phyloP scores from a whole-genome alignment of 2,329 filamentous ascomycete species.

The Hymenoscyphus repandus region DNA sequence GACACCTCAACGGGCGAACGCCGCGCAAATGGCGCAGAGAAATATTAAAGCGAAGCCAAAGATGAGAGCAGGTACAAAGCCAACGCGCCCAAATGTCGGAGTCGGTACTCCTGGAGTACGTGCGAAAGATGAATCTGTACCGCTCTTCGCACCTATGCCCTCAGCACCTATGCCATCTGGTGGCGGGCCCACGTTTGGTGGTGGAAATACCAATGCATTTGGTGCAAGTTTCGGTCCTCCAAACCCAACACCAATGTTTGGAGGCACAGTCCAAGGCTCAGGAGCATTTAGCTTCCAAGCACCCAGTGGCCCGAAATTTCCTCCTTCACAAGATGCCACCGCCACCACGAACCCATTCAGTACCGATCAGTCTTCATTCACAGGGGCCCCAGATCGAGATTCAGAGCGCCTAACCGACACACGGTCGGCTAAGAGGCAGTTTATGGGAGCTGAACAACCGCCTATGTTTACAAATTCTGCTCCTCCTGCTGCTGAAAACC shows the following conservation, averaged over 20 bases:
- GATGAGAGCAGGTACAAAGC: conserved; percentile 5
- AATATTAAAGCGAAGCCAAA: conserved; percentile 26
- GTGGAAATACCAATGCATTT: not conserved
- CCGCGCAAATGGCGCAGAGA: conserved; percentile 30
- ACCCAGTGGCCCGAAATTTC: conserved; percentile 13
- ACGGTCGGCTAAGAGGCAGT: conserved; percentile 20
- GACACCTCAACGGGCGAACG: conserved; percentile 24
- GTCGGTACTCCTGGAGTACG: not conserved
- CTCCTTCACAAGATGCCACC: conserved; percentile 11
- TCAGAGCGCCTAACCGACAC: conserved; percentile 12
- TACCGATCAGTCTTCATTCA: not conserved
- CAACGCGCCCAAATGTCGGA: not conserved
- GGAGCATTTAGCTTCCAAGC: conserved; percentile 27
- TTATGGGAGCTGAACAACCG: conserved; percentile 8
- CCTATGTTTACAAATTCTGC: not conserved
- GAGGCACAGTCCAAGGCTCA: conserved; percentile 18
- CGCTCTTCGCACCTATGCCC: conserved; percentile 13
- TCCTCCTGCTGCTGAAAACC: conserved; percentile 3
- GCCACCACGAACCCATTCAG: conserved; percentile 1
- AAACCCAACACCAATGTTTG: conserved; percentile 2
- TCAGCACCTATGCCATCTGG: not conserved
- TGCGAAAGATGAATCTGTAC: not conserved
- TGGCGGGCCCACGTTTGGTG: too few relatives aligned
- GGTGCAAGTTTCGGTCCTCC: not conserved
- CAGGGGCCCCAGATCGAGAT: conserved; percentile 7